Conservation (phyloP, 805 yeast genomes). For the Metschnikowia noctiluminum region DNA sequence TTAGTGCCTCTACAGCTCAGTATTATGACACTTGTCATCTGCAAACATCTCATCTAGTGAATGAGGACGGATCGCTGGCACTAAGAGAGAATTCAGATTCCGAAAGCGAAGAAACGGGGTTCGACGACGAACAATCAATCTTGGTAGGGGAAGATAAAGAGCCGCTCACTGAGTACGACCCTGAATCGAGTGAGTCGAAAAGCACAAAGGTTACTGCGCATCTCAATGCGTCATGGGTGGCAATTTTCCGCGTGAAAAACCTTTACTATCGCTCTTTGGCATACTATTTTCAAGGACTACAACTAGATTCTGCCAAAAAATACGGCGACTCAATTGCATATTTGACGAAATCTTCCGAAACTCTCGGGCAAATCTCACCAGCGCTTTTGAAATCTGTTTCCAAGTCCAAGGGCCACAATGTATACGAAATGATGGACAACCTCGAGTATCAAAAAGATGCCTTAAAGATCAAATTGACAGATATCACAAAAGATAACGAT, state of each 20-base stretch:
- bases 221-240: conserved; percentile 47
- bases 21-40: conserved; percentile 53
- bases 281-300: conserved; percentile 55
- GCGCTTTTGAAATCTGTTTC: conserved; percentile 22
- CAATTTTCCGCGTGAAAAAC: conserved; percentile 49
- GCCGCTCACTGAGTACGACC: conserved; percentile 11
- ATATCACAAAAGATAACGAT: conserved; percentile 79
- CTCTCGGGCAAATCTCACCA: conserved; percentile 26
- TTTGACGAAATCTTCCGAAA: conserved; percentile 47
- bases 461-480: conserved; percentile 33
- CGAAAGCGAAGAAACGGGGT: conserved; percentile 23
- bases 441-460: conserved; percentile 42
- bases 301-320: conserved; percentile 52
- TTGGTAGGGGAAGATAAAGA: conserved; percentile 13
- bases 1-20: conserved; percentile 60
- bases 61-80: conserved; percentile 13
- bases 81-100: conserved; percentile 14
- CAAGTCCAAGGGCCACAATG: conserved; percentile 23
- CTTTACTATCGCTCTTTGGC: conserved; percentile 58
- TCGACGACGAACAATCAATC: conserved; percentile 24
- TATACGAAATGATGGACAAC: conserved; percentile 38
- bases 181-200: conserved; percentile 10
- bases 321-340: conserved; percentile 77
- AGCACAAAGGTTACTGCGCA: conserved; percentile 22
- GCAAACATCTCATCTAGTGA: conserved; percentile 30